Evolutionary conservation across 1,139 yeast genomes (phyloP), one percentile per base, ranked within the genome.

Genomic region (Geotrichum aggregatum): DNA sequence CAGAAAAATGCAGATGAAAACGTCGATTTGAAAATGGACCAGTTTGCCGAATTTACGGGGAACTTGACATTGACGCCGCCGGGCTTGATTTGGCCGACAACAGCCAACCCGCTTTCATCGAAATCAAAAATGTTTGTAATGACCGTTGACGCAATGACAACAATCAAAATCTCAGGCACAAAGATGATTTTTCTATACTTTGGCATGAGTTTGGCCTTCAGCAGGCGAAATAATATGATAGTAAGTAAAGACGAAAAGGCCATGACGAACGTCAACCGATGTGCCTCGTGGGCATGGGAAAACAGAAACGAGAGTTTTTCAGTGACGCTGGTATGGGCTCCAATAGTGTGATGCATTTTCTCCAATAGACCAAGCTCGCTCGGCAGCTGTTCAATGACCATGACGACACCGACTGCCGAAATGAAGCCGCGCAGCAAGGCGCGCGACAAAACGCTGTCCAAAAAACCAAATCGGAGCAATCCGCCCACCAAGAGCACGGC

Each of bases 361-460:
- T 67, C 64, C 18, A 67, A 68, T 38, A 92, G 71, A 0, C 96
- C 96, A 43, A 91, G 68, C 66, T 84, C 86, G 4, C 84, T 79
- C 16, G 89, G 80, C 21, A 79, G 63, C 2, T 96, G 84, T 63
- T 87, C 89, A 47, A 88, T 77, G 18, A 88, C 75, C 92, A 92
- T 91, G 8, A 91, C 91, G 16, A 87, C 65, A 11, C 97, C 98
- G n/a, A 92, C 95, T 0, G 95, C 96, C 44, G 92, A 79, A 40
- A 92, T 87, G 66, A 92, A 92, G 0, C 98, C 98, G 60, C 94
- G 78, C 30, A 92, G 73, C 38, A 92, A 72, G 0, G 96, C 84
- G 10, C 88, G 84, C 55, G 94, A 84, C 52, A 92, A 74, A 0
- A 92, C 91, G 57, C 88, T 87, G 62, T 92, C 97, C 47, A 92